Conservation (phyloP, 192 early-diverging fungal species). For the Backusella tarrabulga region DNA sequence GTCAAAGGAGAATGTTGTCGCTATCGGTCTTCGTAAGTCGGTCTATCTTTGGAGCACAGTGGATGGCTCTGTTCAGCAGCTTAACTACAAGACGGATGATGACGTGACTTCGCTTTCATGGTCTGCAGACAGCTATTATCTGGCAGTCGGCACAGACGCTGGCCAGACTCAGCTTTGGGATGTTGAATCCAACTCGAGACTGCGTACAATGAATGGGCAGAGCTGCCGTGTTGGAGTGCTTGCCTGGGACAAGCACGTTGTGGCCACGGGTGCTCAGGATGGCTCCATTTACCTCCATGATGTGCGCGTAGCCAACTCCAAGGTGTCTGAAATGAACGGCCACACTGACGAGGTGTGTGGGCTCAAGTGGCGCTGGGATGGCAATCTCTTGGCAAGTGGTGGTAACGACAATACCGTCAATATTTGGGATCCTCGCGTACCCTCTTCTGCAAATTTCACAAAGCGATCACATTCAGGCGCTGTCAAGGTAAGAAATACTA, state of each 20-base stretch:
- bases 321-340: constrained; percentile 62
- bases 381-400: constrained; percentile 81
- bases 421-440: constrained; percentile 80
- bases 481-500: constrained; percentile 64
- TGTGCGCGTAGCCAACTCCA: constrained; percentile 85
- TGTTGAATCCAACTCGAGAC: constrained; percentile 64
- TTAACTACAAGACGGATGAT: constrained; percentile 48
- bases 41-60: constrained; percentile 92
- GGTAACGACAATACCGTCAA: constrained; percentile 93
- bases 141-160: constrained; percentile 70
- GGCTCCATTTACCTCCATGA: constrained; percentile 95
- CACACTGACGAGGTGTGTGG: constrained; percentile 88
- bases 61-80: constrained; percentile 60
- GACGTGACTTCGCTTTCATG: constrained; percentile 78
- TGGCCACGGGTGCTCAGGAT: constrained; percentile 86
- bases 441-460: constrained; percentile 59
- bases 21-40: constrained; percentile 80
- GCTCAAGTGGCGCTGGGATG: constrained; percentile 82
- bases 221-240: constrained; percentile 78
- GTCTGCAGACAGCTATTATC: constrained; percentile 62
- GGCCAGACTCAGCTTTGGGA: constrained; percentile 94
- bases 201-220: constrained; percentile 85
- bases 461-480: constrained; percentile 84
- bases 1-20: constrained; percentile 77
- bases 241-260: constrained; percentile 79